Evolutionary conservation across 768 basidiomycete genomes (phyloP), one percentile per base, ranked within the genome.

Genomic region (Ephemerocybe angulata): DNA sequence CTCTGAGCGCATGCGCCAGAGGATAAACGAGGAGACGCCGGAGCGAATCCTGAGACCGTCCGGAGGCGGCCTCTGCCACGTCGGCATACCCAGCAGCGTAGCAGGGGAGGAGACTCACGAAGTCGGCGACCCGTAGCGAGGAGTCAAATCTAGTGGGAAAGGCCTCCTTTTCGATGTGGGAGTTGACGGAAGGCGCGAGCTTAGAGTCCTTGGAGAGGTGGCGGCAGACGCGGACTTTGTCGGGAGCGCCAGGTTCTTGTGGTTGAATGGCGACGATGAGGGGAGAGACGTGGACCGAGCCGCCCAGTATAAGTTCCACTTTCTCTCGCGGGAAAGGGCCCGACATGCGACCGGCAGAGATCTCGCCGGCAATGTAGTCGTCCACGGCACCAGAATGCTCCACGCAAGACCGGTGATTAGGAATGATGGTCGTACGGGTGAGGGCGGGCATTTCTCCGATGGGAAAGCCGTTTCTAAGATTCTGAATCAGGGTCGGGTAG

Each of bases 401-500:
- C 0, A 25, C 1, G 24, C 50, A 43, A 0, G 62, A 65, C 0
- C 58, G 53, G 40, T 65, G 58, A 38, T 69, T 65, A 0, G 50
- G 51, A 13, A 69, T 47, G n/a, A 69, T 65, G 33, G 63, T 52
- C 1, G 63, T 58, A 2, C 46, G 3, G 4, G 22, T 5, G 25
- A 65, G 52, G 10, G n/a, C 2, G 46, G 71, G 67, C 60, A 75
- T 70, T 1, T 58, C 31, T 0, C 72, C 71, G 2, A 75, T 50
- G 0, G 69, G 70, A 52, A 75, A 75, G 2, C 72, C 69, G 7
- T 62, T 8, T 0, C 55, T 50, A 0, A 77, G 59, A 21, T 71
- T 73, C 3, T 47, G 1, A 5, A 64, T 50, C 1, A 77, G 62
- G 1, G 57, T 8, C 0, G 72, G 72, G 25, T 74, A 74, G 19